Base-by-base conservation (phyloP, 108 stramenopile species). In the Tribonema minus region DNA sequence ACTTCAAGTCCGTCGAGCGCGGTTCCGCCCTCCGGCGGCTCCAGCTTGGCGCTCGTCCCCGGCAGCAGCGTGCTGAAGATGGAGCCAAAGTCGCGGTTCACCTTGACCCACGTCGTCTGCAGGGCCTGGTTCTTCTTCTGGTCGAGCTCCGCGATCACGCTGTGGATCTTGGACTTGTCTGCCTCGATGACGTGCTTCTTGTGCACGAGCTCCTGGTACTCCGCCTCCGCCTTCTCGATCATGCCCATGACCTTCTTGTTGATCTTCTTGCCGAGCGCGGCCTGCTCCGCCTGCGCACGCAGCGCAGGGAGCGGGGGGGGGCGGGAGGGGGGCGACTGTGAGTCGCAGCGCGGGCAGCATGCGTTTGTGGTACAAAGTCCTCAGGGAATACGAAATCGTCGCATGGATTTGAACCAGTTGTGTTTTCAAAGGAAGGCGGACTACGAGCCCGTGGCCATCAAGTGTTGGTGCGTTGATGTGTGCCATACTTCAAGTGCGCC, bases 171-270 rank as follows among this genome's bases (percentile, higher is more conserved):
- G 83, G 89, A 89, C 88, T 96, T 96, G 81, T 99, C 98, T 60
- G 94, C 93, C 78, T 96, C 95, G n/a, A 99, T 92, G 25, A 97
- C 93, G 75, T 93, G 91, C 15, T 93, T 91, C 87, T 97, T 97
- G 25, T 93, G 86, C 28, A 92, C 84, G 62, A 99, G 93, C 64
- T 96, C 96, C 1, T 92, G 91, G 91, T 96, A 98, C 80, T 99
- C 96, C 46, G 91, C 91, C 87, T 97, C 96, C 1, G 96, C 95
- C 83, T 94, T 96, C 70, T 98, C 98, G 71, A 99, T 96, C 95
- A 96, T 96, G 9, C 95, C 96, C 96, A 97, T 95, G 28, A 77
- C 96, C 80, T 96, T 96, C 88, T 97, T 96, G 87, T 99, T 99
- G 82, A 99, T 92, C 80, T 96, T 96, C 68, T 92, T 92, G 23